Evolutionary conservation across 225 moss, liverwort and hornwort species (phyloP).

Genomic region (Antitrichia curtipendula): DNA sequence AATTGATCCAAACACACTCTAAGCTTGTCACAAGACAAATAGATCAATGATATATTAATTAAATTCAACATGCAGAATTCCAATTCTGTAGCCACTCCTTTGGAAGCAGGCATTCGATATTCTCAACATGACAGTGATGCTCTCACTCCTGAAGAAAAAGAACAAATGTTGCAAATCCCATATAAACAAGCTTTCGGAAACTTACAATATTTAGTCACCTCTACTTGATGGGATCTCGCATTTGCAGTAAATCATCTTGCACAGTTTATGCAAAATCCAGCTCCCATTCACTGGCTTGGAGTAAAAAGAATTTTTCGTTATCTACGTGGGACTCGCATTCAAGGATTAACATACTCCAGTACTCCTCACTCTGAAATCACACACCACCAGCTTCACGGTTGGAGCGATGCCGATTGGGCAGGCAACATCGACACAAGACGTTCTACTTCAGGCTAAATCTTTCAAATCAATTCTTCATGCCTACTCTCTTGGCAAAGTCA

Average conservation of each 20-base stretch:
- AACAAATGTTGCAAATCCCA: neutral
- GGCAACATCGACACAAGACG: accelerated
- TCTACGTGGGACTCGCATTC: neutral
- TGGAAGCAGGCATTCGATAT: neutral
- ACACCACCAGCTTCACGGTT: neutral
- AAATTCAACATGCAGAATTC: neutral
- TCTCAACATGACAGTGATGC: neutral
- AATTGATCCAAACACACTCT: neutral
- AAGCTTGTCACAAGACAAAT: neutral
- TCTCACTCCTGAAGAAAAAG: neutral
- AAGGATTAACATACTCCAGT: neutral
- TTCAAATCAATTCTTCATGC: neutral
- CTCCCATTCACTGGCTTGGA: neutral
- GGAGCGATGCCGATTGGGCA: accelerated
- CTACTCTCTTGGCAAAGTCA: neutral
- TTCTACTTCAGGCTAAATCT: neutral
- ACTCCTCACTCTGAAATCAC: neutral
- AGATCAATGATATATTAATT: neutral
- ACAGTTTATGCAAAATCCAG: neutral
- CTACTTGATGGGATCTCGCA: accelerated
- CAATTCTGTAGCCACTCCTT: neutral
- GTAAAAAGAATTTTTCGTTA: neutral
- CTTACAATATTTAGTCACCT: neutral
- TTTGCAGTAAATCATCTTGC: neutral
- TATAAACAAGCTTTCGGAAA: neutral